Base-by-base conservation (phyloP, 768 basidiomycete genomes). In the Suillus variegatus region DNA sequence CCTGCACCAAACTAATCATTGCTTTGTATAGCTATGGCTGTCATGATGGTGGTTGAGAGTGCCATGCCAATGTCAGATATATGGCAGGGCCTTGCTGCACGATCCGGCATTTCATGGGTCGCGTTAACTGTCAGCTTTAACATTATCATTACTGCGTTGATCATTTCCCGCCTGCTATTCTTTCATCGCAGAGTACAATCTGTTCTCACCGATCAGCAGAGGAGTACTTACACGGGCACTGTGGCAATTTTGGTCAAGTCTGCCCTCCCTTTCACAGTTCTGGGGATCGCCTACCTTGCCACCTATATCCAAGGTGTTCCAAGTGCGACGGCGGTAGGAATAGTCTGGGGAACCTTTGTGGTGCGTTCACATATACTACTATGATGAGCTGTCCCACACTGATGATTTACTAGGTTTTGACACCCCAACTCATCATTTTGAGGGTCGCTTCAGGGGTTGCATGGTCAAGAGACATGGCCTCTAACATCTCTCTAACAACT, bases 371-470 rank as follows among this genome's bases (percentile, higher is more conserved):
- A 28, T n/a, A 8, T 0, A 5, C 10, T 55, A 6, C 1, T 22
- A 18, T 5, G 13, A 25, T 6, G 22, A 16, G 18, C 8, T 32
- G 20, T 25, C 28, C 13, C 7, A 49, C 51, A 44, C 2, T 22
- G n/a, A 57, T 16, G 13, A n/a, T 46, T 20, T 10, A 12, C 18
- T 44, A 64, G 63, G 57, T 40, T 43, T 44, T 64, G 40, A 28
- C 57, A 44, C 63, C 63, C 43, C 63, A 64, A 13, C 57, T 64
- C 56, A 58, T 64, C 4, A 44, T 64, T 38, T 12, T 57, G 44
- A 32, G 63, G 9, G 41, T 64, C 10, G 56, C 56, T 20, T 22
- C 28, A 20, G 63, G 63, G 25, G 3, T 32, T 25, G 63, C 63
- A 10, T 64, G 63, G 63, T 52, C 51, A 14, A 44, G 40, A 25